A percentile compares a stretch with the other conserved stretches of the same genome.
Evolutionary conservation across 2,329 filamentous ascomycete genomes (phyloP).

Genomic region (Microcyclospora tardicrescens): DNA sequence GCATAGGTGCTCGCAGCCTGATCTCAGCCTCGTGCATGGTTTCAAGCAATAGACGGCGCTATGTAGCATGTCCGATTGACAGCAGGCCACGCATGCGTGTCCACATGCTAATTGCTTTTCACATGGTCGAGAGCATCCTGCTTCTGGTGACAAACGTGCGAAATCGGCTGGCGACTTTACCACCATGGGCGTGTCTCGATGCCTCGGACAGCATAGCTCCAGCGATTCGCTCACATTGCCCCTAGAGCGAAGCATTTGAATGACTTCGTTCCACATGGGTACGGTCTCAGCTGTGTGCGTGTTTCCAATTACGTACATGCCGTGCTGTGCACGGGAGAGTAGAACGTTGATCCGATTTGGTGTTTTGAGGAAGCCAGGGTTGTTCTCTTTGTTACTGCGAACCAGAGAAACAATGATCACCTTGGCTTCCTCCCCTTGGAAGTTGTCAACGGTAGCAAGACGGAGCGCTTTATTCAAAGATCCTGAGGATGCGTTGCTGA

Average conservation of each 20-base stretch:
- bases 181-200: constrained; percentile 38
- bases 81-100: constrained; percentile 32
- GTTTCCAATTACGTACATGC: constrained; percentile 62
- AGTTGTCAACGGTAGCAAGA: constrained; percentile 54
- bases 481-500: constrained; percentile 22
- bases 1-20: constrained; percentile 32
- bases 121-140: constrained; percentile 45
- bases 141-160: constrained; percentile 42
- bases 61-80: constrained; percentile 33
- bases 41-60: constrained; percentile 29
- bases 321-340: constrained; percentile 53
- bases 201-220: constrained; percentile 47
- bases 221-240: constrained; percentile 39
- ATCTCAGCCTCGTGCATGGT: constrained; percentile 24
- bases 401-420: constrained; percentile 59
- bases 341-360: constrained; percentile 59
- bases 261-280: constrained; percentile 51
- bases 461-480: constrained; percentile 38
- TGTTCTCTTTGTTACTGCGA: constrained; percentile 48
- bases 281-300: constrained; percentile 43
- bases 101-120: constrained; percentile 31
- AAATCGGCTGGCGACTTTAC: constrained; percentile 51
- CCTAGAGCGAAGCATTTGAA: constrained; percentile 36
- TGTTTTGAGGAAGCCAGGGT: constrained; percentile 54
- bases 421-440: constrained; percentile 65